phyloP scores from a whole-genome alignment of 768 basidiomycete species.

The Mycena albidolilacea region DNA sequence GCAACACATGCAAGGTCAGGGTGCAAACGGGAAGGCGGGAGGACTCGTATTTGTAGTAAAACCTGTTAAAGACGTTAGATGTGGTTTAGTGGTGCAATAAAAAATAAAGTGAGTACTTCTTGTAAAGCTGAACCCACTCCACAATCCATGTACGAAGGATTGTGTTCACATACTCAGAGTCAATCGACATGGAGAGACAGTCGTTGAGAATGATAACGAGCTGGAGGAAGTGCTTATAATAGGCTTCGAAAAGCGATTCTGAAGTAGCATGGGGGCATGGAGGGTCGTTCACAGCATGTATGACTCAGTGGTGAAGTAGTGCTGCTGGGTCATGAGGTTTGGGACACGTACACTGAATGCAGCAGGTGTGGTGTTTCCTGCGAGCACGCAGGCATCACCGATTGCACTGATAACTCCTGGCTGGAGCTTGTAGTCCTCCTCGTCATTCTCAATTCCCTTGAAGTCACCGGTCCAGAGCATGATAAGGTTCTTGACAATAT shows the following conservation, averaged over 20 bases:
- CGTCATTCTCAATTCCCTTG: slow-evolving; percentile 54
- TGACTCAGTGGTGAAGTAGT: slow-evolving; percentile 11
- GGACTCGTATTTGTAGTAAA: slow-evolving; percentile 19
- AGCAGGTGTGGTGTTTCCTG: slow-evolving; percentile 8
- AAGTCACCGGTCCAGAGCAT: slow-evolving; percentile 57
- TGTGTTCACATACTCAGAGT: slow-evolving; percentile 13
- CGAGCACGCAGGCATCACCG: background rate
- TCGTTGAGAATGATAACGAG: slow-evolving; percentile 3
- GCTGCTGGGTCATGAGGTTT: background rate
- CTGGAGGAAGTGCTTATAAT: slow-evolving; percentile 17
- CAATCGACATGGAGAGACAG: slow-evolving; percentile 7
- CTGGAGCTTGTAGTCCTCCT: slow-evolving; percentile 45
- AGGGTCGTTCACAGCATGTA: slow-evolving; percentile 1
- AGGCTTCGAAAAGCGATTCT: slow-evolving; percentile 4
- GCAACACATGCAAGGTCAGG: background rate
- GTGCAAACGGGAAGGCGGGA: background rate
- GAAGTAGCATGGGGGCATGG: slow-evolving; percentile 4
- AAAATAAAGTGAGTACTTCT: slow-evolving; percentile 2
- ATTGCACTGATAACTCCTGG: slow-evolving; percentile 6
- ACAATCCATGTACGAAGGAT: slow-evolving; percentile 1
- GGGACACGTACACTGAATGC: slow-evolving; percentile 18
- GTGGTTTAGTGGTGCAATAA: background rate
- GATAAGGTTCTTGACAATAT: slow-evolving; percentile 58
- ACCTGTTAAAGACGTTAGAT: background rate
- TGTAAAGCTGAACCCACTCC: slow-evolving; percentile 12